Evolutionary conservation across 371 early-diverging fungal species (phyloP), one percentile per base, ranked within the genome.

Genomic region (Mucor irregularis): DNA sequence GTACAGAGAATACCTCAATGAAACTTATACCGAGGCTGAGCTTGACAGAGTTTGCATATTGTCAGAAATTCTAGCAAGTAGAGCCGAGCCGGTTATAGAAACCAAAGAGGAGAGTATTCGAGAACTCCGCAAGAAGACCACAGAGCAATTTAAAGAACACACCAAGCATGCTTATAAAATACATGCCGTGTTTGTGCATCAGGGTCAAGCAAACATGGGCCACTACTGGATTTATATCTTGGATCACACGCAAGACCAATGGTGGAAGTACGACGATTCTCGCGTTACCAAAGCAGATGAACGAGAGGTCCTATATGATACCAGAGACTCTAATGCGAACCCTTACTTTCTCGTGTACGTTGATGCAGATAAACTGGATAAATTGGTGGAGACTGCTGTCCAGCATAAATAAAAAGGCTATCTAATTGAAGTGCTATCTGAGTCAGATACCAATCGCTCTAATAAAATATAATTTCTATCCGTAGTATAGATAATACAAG

Each of bases 171-270:
- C 71, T 28, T 90, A 90, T 65, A 59, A 61, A 2, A 53, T 90
- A 5, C 88, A 87, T 52, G 90, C 90, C 3, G 90, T 90, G 5
- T 86, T 88, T 62, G 78, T 88, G 29, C 88, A 86, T 62, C 80
- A 81, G 63, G 85, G 85, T 38, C 78, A 83, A 58, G 87, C 92
- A n/a, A 80, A 83, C 33, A 92, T 82, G 76, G 96, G 94, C 1
- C 96, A 95, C 61, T 95, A 95, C 59, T 93, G 93, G 90, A 82
- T 90, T 6, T 93, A 90, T 53, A 82, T 95, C 17, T 74, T 80
- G 5, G 91, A 95, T 58, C 77, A 77, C 25, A 69, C 72, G 24
- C 43, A 68, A 16, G 58, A 78, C 6, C 78, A 86, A 43, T 95
- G 95, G 94, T 77, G 91, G 60, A 88, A 89, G 51, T 93, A 87